Evolutionary conservation across 176 grass and related monocot genomes (phyloP).

Genomic region (Oryza rufipogon): DNA sequence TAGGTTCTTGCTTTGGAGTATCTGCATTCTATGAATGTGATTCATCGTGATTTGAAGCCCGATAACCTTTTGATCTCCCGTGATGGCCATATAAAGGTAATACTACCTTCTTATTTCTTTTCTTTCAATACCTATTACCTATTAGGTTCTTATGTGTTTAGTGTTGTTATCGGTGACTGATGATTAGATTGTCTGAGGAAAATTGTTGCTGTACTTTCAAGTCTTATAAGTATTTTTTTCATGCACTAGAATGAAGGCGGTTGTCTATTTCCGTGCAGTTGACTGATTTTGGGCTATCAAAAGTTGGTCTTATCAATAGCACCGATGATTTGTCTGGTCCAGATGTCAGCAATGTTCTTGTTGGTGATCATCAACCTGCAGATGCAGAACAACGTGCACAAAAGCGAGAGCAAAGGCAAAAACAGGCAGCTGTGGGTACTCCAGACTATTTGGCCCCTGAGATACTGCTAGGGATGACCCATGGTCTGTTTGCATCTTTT

Average conservation of each 20-base stretch:
- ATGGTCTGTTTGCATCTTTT: slow-evolving; percentile 54
- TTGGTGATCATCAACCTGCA: slow-evolving; percentile 60
- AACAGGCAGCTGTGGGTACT: slow-evolving; percentile 88
- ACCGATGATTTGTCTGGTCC: slow-evolving; percentile 98
- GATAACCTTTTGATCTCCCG: slow-evolving; percentile 90
- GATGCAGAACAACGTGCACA: slow-evolving; percentile 64
- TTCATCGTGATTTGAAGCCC: slow-evolving; percentile 91
- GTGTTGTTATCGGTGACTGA: background rate
- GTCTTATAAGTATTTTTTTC: slow-evolving; percentile 3
- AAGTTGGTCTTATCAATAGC: slow-evolving; percentile 98
- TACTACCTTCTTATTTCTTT: slow-evolving; percentile 6
- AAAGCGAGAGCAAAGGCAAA: slow-evolving; percentile 78
- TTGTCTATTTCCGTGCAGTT: slow-evolving; percentile 43
- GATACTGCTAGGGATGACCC: slow-evolving; percentile 90
- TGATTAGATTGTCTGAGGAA: background rate
- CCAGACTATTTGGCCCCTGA: slow-evolving; percentile 98
- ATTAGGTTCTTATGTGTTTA: background rate
- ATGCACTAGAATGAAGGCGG: background rate
- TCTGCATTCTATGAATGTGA: slow-evolving; percentile 92
- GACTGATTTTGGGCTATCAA: slow-evolving; percentile 97
- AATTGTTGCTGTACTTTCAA: background rate
- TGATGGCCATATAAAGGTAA: slow-evolving; percentile 87
- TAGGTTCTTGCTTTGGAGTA: slow-evolving; percentile 95
- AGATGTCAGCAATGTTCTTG: slow-evolving; percentile 72
- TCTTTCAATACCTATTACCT: background rate